phyloP scores from a whole-genome alignment of 176 grass and related monocot genomes.

The Oryza longistaminata region DNA sequence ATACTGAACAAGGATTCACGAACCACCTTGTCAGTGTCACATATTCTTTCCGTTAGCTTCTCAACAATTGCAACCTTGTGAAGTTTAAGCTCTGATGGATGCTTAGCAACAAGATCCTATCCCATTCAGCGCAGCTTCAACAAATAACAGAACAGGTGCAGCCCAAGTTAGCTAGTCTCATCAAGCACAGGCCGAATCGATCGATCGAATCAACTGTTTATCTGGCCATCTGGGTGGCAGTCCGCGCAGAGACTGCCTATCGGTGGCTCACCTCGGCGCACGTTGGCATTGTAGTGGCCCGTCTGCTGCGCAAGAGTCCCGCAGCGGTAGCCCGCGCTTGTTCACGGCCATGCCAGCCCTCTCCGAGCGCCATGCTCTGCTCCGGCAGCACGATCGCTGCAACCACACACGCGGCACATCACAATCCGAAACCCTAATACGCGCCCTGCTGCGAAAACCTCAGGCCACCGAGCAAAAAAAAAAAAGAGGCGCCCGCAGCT shows the following conservation, averaged over 20 bases:
- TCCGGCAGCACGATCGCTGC: constrained; percentile 69
- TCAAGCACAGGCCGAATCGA: background rate
- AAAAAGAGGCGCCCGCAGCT: background rate
- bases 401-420: background rate
- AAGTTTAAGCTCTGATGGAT: constrained; percentile 78
- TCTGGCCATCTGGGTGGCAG: background rate
- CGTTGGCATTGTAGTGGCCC: constrained; percentile 57
- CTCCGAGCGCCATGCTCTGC: constrained; percentile 82
- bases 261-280: constrained; percentile 51
- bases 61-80: constrained; percentile 80
- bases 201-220: background rate
- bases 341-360: constrained; percentile 74
- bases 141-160: background rate
- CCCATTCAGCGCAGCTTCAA: constrained; percentile 76
- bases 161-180: background rate
- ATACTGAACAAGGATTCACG: constrained; percentile 66
- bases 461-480: background rate
- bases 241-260: background rate
- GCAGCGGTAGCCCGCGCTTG: constrained; percentile 74
- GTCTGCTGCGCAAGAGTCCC: constrained; percentile 72
- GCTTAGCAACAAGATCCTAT: constrained; percentile 66
- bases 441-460: background rate
- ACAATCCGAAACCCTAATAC: constrained; percentile 4
- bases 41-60: constrained; percentile 74
- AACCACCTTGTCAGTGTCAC: constrained; percentile 65